Percentiles rank a stretch among this genome's conserved stretches.
phyloP scores from a whole-genome alignment of 2,329 filamentous ascomycete species.

The Onygenales sp. region DNA sequence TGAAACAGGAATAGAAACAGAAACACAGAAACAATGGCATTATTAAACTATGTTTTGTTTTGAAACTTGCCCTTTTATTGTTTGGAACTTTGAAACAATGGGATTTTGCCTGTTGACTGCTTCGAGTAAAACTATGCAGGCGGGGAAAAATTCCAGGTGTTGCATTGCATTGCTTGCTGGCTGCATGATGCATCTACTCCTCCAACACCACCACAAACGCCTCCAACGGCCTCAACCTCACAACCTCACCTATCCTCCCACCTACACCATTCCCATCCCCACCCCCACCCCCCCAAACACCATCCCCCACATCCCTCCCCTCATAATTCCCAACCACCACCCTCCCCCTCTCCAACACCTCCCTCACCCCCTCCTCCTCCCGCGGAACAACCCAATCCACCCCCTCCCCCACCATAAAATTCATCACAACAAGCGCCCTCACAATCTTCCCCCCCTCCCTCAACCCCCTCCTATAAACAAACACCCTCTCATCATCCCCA shows the following conservation, averaged over 20 bases:
- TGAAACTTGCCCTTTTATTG: too few species aligned
- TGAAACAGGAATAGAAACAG: too few species aligned
- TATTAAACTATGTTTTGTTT: too few species aligned
- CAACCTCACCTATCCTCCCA: background rate
- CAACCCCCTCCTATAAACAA: conserved; percentile 40
- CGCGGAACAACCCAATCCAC: conserved; percentile 13
- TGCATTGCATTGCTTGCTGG: too few species aligned
- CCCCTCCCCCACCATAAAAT: conserved; percentile 17
- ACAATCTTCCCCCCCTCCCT: background rate
- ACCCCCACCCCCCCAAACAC: background rate
- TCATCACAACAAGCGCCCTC: conserved; percentile 20
- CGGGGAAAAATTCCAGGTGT: too few species aligned
- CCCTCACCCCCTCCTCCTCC: conserved; percentile 3
- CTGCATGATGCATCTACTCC: background rate
- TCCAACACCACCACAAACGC: background rate
- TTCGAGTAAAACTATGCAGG: too few species aligned
- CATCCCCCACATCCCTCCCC: background rate
- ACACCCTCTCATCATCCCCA: conserved; percentile 41
- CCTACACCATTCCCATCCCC: background rate
- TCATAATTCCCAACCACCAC: background rate
- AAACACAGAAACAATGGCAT: too few species aligned
- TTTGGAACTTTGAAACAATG: too few species aligned
- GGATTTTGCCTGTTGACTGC: too few species aligned
- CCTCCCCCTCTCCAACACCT: background rate
- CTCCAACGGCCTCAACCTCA: background rate